phyloP scores from a whole-genome alignment of 257 asterid genomes.

The Plantago ovata region DNA sequence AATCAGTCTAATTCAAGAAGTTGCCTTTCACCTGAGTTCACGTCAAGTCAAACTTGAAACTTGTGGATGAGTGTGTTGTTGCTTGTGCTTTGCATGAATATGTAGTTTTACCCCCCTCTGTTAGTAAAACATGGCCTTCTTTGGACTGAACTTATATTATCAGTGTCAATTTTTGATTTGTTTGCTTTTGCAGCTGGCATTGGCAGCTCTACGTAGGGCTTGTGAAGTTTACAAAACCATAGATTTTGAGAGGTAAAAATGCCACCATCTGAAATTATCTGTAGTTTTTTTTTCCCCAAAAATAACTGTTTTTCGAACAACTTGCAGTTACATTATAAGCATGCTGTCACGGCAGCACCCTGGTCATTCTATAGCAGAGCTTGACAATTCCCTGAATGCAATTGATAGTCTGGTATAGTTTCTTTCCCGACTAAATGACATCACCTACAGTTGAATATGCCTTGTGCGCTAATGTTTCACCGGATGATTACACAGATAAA shows the following conservation, averaged over 20 bases:
- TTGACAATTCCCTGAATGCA: conserved; percentile 36
- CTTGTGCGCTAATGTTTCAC: conserved; percentile 4
- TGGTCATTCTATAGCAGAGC: conserved; percentile 46
- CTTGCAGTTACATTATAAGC: conserved; percentile 57
- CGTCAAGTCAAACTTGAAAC: background rate
- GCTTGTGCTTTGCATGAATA: background rate
- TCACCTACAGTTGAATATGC: background rate
- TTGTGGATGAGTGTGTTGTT: background rate
- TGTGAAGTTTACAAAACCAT: conserved; percentile 36
- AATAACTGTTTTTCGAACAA: conserved; percentile 23
- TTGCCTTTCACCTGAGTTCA: no score
- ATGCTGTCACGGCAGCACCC: conserved; percentile 67
- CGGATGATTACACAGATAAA: conserved; percentile 43
- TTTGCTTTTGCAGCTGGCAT: conserved; percentile 63
- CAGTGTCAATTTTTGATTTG: conserved; percentile 8
- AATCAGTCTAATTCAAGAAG: no score
- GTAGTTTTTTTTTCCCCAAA: conserved; percentile 22
- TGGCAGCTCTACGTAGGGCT: conserved; percentile 75
- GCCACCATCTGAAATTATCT: conserved; percentile 11
- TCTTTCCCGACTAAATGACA: conserved; percentile 7
- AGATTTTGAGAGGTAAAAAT: conserved; percentile 72
- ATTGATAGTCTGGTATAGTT: conserved; percentile 60
- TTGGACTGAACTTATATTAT: background rate
- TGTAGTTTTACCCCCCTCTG: no score
- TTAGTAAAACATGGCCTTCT: no score